Conservation (phyloP, 2,329 filamentous ascomycete genomes). For the Verticillium alfalfae region DNA sequence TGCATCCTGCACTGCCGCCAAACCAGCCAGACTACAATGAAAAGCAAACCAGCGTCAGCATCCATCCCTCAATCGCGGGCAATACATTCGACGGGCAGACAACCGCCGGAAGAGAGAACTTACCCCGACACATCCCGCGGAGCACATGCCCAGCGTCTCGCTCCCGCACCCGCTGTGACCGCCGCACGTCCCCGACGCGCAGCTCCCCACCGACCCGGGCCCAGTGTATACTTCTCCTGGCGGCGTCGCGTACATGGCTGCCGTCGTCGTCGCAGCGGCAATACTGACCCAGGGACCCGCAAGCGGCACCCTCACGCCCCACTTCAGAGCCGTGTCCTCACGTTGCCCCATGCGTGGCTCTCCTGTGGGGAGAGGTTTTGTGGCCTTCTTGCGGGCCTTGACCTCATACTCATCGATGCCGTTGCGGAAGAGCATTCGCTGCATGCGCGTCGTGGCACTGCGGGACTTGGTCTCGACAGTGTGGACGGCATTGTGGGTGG, state of each 20-base stretch:
- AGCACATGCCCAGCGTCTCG: constrained; percentile 8
- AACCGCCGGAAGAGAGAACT: neutral
- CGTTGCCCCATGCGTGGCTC: constrained; percentile 9
- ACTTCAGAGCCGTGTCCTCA: constrained; percentile 7
- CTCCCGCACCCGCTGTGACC: constrained; percentile 6
- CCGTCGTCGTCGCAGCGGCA: constrained; percentile 5
- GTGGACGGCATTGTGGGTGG: constrained; percentile 59
- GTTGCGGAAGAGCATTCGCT: constrained; percentile 5
- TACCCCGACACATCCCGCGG: constrained; percentile 8
- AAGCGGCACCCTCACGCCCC: constrained; percentile 7
- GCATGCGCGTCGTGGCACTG: neutral
- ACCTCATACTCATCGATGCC: constrained; percentile 4
- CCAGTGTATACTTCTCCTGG: constrained; percentile 7
- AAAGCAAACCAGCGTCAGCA: neutral
- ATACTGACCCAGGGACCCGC: constrained; percentile 6
- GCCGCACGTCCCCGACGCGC: constrained; percentile 9
- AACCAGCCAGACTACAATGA: constrained; percentile 6
- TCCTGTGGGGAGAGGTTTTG: constrained; percentile 4
- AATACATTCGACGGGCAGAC: neutral
- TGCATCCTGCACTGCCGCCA: constrained; percentile 6
- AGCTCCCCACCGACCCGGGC: constrained; percentile 6
- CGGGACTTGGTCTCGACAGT: constrained; percentile 14
- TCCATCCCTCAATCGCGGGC: neutral
- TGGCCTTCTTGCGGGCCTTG: constrained; percentile 8
- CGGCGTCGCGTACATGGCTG: constrained; percentile 9